Percentiles rank a stretch among this genome's conserved stretches.
phyloP scores from a whole-genome alignment of 768 basidiomycete genomes.

The Suillus luteus region DNA sequence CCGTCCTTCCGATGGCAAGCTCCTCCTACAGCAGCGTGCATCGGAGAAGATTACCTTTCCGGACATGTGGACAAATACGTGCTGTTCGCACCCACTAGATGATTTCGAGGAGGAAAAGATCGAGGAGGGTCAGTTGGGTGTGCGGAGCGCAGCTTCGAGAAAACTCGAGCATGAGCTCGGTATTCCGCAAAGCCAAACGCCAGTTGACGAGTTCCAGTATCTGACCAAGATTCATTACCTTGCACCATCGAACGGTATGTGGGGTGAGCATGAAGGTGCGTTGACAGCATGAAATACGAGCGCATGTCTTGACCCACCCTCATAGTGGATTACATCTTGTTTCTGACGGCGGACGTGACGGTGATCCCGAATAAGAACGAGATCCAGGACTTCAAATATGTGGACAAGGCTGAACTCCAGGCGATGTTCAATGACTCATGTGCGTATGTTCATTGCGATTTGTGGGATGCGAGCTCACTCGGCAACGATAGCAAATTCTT shows the following conservation, averaged over 20 bases:
- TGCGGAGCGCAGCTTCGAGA: conserved; percentile 86
- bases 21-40: conserved; percentile 93
- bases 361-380: conserved; percentile 86
- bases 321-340: conserved; percentile 96
- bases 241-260: conserved; percentile 86
- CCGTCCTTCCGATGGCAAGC: conserved; percentile 88
- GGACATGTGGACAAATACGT: conserved; percentile 99
- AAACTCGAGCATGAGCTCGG: conserved; percentile 98
- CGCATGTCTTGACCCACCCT: conserved; percentile 12
- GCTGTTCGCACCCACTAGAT: conserved; percentile 94
- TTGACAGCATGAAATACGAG: neutral
- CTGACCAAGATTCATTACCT: conserved; percentile 97
- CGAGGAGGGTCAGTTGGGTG: conserved; percentile 78
- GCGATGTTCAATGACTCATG: conserved; percentile 85
- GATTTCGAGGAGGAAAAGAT: conserved; percentile 87
- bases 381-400: conserved; percentile 89
- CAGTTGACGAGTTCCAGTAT: conserved; percentile 87
- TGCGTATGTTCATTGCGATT: conserved; percentile 37
- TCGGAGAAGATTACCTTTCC: conserved; percentile 99
- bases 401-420: conserved; percentile 86
- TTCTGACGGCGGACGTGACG: conserved; percentile 86
- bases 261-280: conserved; percentile 98
- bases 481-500: conserved; percentile 63
- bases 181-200: conserved; percentile 77
- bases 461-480: conserved; percentile 3